These are phyloP conservation scores for Penicillium riverlandense DNA, from an alignment of 495 filamentous ascomycete genomes.

Conservation along the genomic window DNA sequence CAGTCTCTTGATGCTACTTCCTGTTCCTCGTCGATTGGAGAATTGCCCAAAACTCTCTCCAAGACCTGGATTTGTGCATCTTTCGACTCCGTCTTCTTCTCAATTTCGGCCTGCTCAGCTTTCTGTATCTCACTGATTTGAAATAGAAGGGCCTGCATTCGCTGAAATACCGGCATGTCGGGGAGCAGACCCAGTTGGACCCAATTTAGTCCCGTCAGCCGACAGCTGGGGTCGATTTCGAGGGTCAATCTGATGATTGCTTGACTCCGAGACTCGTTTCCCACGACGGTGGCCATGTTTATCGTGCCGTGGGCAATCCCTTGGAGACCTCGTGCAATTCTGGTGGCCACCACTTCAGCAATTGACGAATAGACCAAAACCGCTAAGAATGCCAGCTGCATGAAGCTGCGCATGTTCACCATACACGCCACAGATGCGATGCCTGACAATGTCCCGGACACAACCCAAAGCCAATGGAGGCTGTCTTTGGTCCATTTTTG, in stretches of 20 bases:
- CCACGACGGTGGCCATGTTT: background rate
- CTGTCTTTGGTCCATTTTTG: conserved; percentile 2
- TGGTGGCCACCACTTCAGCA: conserved; percentile 19
- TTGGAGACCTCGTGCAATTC: conserved; percentile 16
- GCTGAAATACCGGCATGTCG: conserved; percentile 8
- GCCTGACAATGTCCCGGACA: conserved; percentile 16
- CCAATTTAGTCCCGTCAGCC: conserved; percentile 17
- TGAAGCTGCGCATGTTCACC: conserved; percentile 22
- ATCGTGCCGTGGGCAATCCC: conserved; percentile 9
- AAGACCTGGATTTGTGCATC: too few species aligned
- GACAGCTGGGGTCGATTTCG: conserved; percentile 6
- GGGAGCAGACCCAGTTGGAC: conserved; percentile 16
- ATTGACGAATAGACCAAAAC: conserved; percentile 17
- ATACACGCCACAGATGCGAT: conserved; percentile 23
- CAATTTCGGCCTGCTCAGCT: too few species aligned
- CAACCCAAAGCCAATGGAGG: conserved; percentile 17
- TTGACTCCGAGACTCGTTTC: conserved; percentile 15
- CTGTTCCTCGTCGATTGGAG: too few species aligned
- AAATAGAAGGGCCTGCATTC: conserved; percentile 15
- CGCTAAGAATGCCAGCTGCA: conserved; percentile 20
- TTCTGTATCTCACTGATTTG: conserved; percentile 2
- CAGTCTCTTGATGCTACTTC: too few species aligned
- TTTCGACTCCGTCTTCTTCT: too few species aligned
- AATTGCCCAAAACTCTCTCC: too few species aligned
- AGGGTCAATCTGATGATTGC: conserved; percentile 18